These are phyloP conservation scores for Penicillium turbatum DNA, from an alignment of 495 filamentous ascomycete genomes.

Conservation along the genomic window DNA sequence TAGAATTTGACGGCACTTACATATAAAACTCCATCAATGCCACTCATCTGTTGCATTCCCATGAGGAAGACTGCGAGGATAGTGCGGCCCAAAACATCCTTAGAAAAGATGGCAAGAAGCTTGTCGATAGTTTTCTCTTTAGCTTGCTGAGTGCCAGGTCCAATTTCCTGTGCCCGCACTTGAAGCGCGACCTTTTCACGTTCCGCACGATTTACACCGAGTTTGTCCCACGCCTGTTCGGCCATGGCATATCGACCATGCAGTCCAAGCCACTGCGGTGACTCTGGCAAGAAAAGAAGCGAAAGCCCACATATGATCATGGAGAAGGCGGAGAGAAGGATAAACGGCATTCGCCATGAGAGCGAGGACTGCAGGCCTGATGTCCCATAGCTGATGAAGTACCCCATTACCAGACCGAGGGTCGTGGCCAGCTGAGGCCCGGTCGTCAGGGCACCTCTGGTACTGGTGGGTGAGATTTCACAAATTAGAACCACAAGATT, in stretches of 20 bases:
- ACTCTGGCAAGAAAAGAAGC: conserved; percentile 37
- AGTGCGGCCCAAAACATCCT: conserved; percentile 35
- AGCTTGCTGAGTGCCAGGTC: neutral
- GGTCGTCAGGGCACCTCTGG: conserved; percentile 50
- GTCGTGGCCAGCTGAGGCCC: conserved; percentile 53
- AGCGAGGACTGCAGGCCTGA: conserved; percentile 46
- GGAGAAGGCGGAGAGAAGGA: conserved; percentile 41
- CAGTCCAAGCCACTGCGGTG: conserved; percentile 49
- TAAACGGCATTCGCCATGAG: conserved; percentile 55
- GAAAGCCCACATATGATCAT: conserved; percentile 36
- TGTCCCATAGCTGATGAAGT: conserved; percentile 61
- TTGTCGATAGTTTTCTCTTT: conserved; percentile 4
- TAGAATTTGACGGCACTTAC: conserved; percentile 25
- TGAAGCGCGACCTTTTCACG: conserved; percentile 41
- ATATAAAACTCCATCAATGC: conserved; percentile 50
- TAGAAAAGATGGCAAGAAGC: conserved; percentile 36
- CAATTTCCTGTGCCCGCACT: conserved; percentile 1
- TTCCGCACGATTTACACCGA: conserved; percentile 48
- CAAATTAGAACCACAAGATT: conserved; percentile 55
- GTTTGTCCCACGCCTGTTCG: conserved; percentile 33
- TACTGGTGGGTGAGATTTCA: conserved; percentile 54
- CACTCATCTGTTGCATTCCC: conserved; percentile 42
- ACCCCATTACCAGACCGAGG: conserved; percentile 50
- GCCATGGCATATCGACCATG: conserved; percentile 37
- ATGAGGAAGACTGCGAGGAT: conserved; percentile 42